Evolutionary conservation across 2,329 filamentous ascomycete species (phyloP), one percentile per base, ranked within the genome.

Genomic region (Ploettnerulaceae sp.): DNA sequence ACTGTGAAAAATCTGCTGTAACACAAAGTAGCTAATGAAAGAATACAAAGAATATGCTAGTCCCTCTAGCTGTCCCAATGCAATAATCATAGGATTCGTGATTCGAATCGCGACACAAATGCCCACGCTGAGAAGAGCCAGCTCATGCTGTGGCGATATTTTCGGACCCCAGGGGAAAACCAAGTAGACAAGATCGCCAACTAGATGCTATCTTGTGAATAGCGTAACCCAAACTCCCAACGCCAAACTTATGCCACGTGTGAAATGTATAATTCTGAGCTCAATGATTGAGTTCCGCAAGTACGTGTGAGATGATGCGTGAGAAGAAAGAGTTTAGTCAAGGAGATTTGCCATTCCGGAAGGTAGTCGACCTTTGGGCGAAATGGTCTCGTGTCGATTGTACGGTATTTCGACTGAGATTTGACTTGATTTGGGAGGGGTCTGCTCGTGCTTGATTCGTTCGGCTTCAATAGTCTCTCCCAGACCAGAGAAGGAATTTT

Each of bases 281-380:
- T 14, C n/a, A n/a, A n/a, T n/a, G n/a, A n/a, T n/a, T n/a, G n/a
- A n/a, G n/a, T n/a, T n/a, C n/a, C n/a, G n/a, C n/a, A n/a, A n/a
- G n/a, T n/a, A n/a, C n/a, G n/a, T n/a, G n/a, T n/a, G 17, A 20
- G 7, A 9, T 20, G 18, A 26, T 24, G 33, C 29, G n/a, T 12
- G 26, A 14, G 14, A 36, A 24, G 26, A 31, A 28, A 21, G 9
- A 8, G n/a, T 21, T 49, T 25, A 55, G 6, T 24, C 31, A 48
- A 73, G 62, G 12, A 73, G 51, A n/a, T 56, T 55, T 15, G 53
- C 60, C 66, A 75, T 67, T 22, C 64, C 65, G 12, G 61, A 62
- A 4, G 72, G 72, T 15, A 69, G 57, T 3, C 66, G 68, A 6
- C 52, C 48, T 21, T 60, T 66, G 5, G 72, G 70, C 20, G 71